Conservation (phyloP, 2,329 filamentous ascomycete genomes). For the Ilyonectria mors-panacis region DNA sequence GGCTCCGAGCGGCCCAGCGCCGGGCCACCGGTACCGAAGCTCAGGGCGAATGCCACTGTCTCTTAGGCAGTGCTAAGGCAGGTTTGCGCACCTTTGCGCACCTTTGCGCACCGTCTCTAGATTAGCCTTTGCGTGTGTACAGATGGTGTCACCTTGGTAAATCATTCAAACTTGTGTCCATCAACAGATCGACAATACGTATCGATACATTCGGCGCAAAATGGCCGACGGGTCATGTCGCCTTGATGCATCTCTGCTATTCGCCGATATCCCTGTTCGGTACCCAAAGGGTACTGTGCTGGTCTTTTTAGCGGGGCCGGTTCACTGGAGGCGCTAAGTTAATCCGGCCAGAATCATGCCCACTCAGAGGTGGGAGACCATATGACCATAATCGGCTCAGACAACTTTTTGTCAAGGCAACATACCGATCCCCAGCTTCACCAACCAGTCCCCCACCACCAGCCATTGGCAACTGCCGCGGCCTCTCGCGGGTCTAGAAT, state of each 20-base stretch:
- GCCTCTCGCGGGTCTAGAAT: constrained; percentile 30
- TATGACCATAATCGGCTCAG: constrained; percentile 9
- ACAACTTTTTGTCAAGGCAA: constrained; percentile 6
- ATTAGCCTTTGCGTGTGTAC: too few relatives aligned
- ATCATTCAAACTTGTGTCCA: too few relatives aligned
- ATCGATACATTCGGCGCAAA: too few relatives aligned
- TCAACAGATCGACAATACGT: too few relatives aligned
- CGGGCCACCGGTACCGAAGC: neutral
- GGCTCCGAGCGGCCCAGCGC: constrained; percentile 10
- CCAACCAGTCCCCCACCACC: neutral
- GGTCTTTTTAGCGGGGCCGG: neutral
- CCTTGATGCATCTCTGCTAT: too few relatives aligned
- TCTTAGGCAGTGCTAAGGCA: neutral
- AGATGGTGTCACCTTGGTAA: neutral
- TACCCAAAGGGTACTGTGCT: neutral
- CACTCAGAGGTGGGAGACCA: neutral
- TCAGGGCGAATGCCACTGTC: neutral
- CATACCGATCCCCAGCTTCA: constrained; percentile 2
- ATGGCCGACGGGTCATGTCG: too few relatives aligned
- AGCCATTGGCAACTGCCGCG: constrained; percentile 25
- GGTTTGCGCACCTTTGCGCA: too few relatives aligned
- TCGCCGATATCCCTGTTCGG: too few relatives aligned
- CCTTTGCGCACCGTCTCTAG: neutral
- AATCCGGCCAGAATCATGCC: constrained; percentile 19
- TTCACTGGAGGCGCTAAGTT: constrained; percentile 18